These are phyloP conservation scores for Calocybe cyanea DNA, from an alignment of 768 basidiomycete species.

Conservation along the genomic window DNA sequence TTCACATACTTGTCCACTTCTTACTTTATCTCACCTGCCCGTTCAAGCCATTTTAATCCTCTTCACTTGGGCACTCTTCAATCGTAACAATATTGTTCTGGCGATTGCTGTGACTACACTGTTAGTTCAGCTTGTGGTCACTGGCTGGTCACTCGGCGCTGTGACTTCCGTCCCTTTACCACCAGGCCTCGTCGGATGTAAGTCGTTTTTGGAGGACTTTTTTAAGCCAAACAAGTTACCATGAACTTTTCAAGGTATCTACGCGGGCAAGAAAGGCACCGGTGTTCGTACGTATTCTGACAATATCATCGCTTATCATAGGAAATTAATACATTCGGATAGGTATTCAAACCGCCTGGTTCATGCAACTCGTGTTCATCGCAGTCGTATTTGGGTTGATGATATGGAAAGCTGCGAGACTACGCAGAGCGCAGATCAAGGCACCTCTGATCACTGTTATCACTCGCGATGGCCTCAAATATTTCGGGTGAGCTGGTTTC, in stretches of 20 bases:
- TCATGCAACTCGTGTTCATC: conserved; percentile 15
- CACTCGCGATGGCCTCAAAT: conserved; percentile 13
- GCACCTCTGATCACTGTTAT: conserved; percentile 12
- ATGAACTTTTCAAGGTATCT: conserved; percentile 6
- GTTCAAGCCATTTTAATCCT: conserved; percentile 8
- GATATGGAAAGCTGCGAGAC: conserved; percentile 13
- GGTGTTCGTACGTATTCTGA: conserved; percentile 7
- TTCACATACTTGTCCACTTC: not conserved
- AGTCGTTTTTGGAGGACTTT: not conserved
- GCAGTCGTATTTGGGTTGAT: conserved; percentile 15
- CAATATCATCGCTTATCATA: not conserved
- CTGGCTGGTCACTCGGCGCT: conserved; percentile 15
- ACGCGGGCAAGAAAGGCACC: conserved; percentile 11
- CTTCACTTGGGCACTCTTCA: conserved; percentile 13
- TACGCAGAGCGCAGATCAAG: conserved; percentile 7
- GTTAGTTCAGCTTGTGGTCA: conserved; percentile 10
- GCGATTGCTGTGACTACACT: conserved; percentile 1
- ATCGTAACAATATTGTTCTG: conserved; percentile 4
- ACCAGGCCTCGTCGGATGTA: conserved; percentile 11
- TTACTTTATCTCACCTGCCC: not conserved
- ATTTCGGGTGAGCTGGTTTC: conserved; percentile 9
- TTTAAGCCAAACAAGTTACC: not conserved
- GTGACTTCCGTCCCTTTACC: conserved; percentile 11
- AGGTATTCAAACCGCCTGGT: conserved; percentile 12
- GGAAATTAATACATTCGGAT: not conserved